A percentile compares a stretch with the other conserved stretches of the same genome.
These are phyloP conservation scores for Ganoderma boninense DNA, from an alignment of 1,284 basidiomycete genomes.

Conservation along the genomic window DNA sequence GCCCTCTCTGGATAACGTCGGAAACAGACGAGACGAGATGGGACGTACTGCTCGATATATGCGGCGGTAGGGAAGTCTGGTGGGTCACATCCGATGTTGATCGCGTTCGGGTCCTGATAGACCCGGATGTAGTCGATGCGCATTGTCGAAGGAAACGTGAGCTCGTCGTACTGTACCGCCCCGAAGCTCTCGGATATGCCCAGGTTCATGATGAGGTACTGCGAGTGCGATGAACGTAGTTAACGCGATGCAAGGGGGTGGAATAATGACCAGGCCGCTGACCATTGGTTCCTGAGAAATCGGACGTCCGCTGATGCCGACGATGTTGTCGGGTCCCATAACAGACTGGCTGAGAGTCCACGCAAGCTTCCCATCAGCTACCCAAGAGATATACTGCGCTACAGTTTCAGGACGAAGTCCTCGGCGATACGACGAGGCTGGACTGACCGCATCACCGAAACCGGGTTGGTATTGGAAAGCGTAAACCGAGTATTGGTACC, in stretches of 20 bases:
- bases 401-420: background rate
- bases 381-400: slow-evolving; percentile 83
- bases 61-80: slow-evolving; percentile 75
- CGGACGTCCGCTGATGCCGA: slow-evolving; percentile 77
- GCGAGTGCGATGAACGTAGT: background rate
- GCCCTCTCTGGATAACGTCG: background rate
- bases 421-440: background rate
- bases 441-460: slow-evolving; percentile 40
- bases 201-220: slow-evolving; percentile 83
- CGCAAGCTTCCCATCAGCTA: slow-evolving; percentile 63
- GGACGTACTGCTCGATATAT: slow-evolving; percentile 74
- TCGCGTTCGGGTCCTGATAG: slow-evolving; percentile 74
- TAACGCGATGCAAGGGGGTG: background rate
- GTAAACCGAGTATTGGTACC: slow-evolving; percentile 34
- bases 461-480: slow-evolving; percentile 43
- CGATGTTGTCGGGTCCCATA: slow-evolving; percentile 71
- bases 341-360: slow-evolving; percentile 82
- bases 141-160: slow-evolving; percentile 78
- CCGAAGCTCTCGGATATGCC: slow-evolving; percentile 86
- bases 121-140: slow-evolving; percentile 86
- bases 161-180: slow-evolving; percentile 65
- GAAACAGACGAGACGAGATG: slow-evolving; percentile 9
- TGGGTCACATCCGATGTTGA: slow-evolving; percentile 88
- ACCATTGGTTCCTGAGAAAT: slow-evolving; percentile 89
- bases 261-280: slow-evolving; percentile 24